phyloP scores from a whole-genome alignment of 164 flowering plant species.

The Magnolia sinica region DNA sequence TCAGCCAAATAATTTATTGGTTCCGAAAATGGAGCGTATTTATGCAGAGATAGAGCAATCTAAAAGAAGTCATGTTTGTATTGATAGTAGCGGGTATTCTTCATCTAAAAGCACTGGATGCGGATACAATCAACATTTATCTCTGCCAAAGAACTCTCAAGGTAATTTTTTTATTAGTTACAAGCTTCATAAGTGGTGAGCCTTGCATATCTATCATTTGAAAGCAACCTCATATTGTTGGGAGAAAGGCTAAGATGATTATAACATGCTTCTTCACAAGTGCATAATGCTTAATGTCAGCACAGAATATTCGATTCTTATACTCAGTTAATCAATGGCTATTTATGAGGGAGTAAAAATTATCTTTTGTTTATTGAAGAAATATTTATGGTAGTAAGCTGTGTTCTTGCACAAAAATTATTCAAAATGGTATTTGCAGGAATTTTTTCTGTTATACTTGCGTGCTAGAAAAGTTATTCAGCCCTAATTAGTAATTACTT shows the following conservation, averaged over 20 bases:
- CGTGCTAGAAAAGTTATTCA: neutral
- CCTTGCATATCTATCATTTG: neutral
- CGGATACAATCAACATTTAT: slow-evolving; percentile 2
- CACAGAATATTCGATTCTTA: neutral
- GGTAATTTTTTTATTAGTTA: neutral
- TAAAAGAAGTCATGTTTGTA: slow-evolving; percentile 7
- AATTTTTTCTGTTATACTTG: neutral
- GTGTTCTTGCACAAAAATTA: neutral
- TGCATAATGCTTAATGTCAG: neutral
- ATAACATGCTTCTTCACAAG: slow-evolving; percentile 1
- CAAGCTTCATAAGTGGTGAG: neutral
- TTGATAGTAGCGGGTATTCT: slow-evolving; percentile 5
- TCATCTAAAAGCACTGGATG: slow-evolving; percentile 5
- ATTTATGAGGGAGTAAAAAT: neutral
- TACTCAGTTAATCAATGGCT: neutral
- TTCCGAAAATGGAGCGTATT: slow-evolving; percentile 9
- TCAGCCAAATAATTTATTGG: neutral
- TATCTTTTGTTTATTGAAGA: neutral
- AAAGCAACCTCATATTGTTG: neutral
- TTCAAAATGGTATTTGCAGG: neutral
- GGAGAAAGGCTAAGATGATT: slow-evolving; percentile 2
- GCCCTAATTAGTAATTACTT: too few relatives aligned
- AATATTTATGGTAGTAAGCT: neutral
- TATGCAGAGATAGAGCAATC: slow-evolving; percentile 10
- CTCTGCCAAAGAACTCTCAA: neutral